Evolutionary conservation across 768 basidiomycete genomes (phyloP).

Genomic region (Daedaleopsis nitida): DNA sequence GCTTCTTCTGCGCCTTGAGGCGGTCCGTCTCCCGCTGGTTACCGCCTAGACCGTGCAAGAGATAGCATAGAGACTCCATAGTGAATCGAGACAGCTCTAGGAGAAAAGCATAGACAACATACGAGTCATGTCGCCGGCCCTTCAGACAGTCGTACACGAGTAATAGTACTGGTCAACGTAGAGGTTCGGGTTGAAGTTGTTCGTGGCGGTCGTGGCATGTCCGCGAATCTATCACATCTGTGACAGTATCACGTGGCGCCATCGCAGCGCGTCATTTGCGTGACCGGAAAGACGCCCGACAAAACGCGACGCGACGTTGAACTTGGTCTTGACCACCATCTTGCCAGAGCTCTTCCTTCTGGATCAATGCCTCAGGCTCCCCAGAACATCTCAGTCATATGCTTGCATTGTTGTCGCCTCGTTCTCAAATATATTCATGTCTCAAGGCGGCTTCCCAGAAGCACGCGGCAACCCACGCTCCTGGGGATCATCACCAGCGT

Average conservation of each 20-base stretch:
- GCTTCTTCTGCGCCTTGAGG: conserved; percentile 72
- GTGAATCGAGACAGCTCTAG: conserved; percentile 22
- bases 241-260: neutral
- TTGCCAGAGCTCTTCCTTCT: neutral
- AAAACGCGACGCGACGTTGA: neutral
- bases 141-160: conserved; percentile 1
- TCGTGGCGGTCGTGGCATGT: conserved; percentile 6
- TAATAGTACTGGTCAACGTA: neutral
- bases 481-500: neutral
- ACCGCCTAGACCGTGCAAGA: conserved; percentile 53
- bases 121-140: conserved; percentile 20
- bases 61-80: conserved; percentile 1
- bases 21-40: conserved; percentile 83
- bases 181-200: conserved; percentile 13
- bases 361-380: no score
- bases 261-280: conserved; percentile 4
- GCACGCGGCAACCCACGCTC: conserved; percentile 4
- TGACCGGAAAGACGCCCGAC: neutral
- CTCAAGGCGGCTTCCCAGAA: neutral
- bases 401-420: no score
- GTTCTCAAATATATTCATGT: neutral
- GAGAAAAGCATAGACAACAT: neutral
- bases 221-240: neutral
- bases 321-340: neutral
- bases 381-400: neutral